Evolutionary conservation across 768 basidiomycete species (phyloP).

Genomic region (Pilatotrama ljubarskyi): DNA sequence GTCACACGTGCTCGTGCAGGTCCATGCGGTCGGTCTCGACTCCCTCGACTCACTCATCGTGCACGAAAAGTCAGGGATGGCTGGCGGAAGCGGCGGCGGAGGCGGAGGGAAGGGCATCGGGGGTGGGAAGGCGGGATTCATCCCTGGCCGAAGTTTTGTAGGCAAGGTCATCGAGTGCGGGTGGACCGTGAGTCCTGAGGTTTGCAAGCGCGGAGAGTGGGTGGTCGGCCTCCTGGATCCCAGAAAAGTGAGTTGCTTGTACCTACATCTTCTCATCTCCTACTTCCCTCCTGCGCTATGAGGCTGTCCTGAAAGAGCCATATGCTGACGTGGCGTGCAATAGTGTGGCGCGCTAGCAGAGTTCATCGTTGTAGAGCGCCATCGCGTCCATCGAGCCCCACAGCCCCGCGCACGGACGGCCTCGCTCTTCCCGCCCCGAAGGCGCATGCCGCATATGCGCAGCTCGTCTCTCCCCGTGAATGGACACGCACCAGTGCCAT

Average conservation of each 20-base stretch:
- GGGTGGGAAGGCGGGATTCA: slow-evolving; percentile 52
- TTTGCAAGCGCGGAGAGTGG: slow-evolving; percentile 78
- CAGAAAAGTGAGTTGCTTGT: slow-evolving; percentile 60
- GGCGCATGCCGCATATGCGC: slow-evolving; percentile 24
- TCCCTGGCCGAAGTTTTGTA: slow-evolving; percentile 86
- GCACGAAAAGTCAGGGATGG: slow-evolving; percentile 40
- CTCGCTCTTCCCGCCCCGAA: slow-evolving; percentile 30
- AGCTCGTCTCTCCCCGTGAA: slow-evolving; percentile 27
- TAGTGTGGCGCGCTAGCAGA: slow-evolving; percentile 89
- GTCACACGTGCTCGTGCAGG: slow-evolving; percentile 76
- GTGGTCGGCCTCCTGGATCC: slow-evolving; percentile 80
- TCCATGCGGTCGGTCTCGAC: slow-evolving; percentile 88
- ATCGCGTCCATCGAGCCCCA: slow-evolving; percentile 72
- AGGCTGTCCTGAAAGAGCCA: not conserved
- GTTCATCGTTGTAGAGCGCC: slow-evolving; percentile 81
- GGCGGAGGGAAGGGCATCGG: slow-evolving; percentile 33
- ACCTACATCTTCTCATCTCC: not conserved
- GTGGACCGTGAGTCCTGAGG: slow-evolving; percentile 66
- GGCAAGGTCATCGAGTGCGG: slow-evolving; percentile 83
- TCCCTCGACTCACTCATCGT: slow-evolving; percentile 69
- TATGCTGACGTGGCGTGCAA: slow-evolving; percentile 15
- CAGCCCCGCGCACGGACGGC: slow-evolving; percentile 40
- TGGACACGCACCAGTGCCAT: slow-evolving; percentile 11
- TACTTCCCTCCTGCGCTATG: not conserved
- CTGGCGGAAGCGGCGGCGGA: slow-evolving; percentile 18